Percentiles rank a stretch among this genome's conserved stretches.
Evolutionary conservation across 768 basidiomycete genomes (phyloP).

Genomic region (Pilatotrama ljubarskyi): DNA sequence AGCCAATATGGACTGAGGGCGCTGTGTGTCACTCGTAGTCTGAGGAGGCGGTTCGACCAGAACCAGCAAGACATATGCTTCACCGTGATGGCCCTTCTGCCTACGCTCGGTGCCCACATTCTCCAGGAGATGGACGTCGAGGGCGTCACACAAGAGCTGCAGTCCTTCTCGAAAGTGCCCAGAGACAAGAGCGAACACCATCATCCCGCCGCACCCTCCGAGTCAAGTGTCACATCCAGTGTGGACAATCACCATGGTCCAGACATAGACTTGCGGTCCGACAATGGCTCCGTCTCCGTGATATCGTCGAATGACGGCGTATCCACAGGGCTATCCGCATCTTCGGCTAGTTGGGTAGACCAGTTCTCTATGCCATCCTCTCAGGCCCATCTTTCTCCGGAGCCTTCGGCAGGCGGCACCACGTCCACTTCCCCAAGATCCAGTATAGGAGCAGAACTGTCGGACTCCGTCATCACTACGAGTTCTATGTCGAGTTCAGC

Average conservation of each 20-base stretch:
- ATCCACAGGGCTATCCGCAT: conserved; percentile 33
- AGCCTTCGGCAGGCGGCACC: neutral
- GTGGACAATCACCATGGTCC: conserved; percentile 34
- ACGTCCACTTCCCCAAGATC: conserved; percentile 11
- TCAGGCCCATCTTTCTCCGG: conserved; percentile 16
- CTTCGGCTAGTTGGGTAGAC: conserved; percentile 47
- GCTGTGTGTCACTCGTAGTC: conserved; percentile 38
- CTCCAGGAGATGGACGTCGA: conserved; percentile 80
- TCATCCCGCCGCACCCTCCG: conserved; percentile 20
- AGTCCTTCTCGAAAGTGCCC: conserved; percentile 42
- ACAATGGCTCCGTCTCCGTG: conserved; percentile 43
- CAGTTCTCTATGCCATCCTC: conserved; percentile 33
- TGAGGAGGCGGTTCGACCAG: conserved; percentile 71
- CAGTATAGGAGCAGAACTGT: conserved; percentile 27
- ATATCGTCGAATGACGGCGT: conserved; percentile 43
- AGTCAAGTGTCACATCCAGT: conserved; percentile 37
- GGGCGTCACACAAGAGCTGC: conserved; percentile 57
- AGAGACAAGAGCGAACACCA: conserved; percentile 13
- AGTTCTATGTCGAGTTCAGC: conserved; percentile 37
- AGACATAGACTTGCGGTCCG: conserved; percentile 42
- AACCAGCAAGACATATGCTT: conserved; percentile 78
- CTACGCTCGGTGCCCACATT: conserved; percentile 64
- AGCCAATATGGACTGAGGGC: neutral
- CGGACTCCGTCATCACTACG: conserved; percentile 43
- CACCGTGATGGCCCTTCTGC: conserved; percentile 69